Evolutionary conservation across 2,329 filamentous ascomycete genomes (phyloP).

Genomic region (Chrysoporthe cubensis): DNA sequence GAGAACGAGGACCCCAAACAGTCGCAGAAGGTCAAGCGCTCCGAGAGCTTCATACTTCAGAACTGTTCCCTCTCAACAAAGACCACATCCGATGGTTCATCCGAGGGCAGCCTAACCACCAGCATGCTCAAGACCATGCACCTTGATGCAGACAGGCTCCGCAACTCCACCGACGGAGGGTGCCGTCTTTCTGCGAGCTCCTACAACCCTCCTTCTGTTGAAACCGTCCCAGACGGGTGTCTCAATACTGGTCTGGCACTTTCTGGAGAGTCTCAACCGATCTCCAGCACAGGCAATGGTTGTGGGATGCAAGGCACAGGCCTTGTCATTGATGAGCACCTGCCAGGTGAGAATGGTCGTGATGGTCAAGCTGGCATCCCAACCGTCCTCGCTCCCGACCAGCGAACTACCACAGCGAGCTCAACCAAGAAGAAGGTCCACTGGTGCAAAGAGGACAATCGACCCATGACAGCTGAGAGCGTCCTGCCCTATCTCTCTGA

Average conservation of each 20-base stretch:
- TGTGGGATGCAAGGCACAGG: constrained; percentile 5
- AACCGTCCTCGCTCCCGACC: background rate
- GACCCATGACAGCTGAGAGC: constrained; percentile 10
- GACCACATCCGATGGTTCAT: constrained; percentile 21
- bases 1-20: constrained; percentile 21
- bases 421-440: constrained; percentile 21
- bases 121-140: constrained; percentile 12
- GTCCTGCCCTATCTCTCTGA: background rate
- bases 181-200: constrained; percentile 14
- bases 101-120: constrained; percentile 9
- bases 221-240: constrained; percentile 2
- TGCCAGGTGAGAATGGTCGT: background rate
- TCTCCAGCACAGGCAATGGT: background rate
- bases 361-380: background rate
- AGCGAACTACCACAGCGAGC: background rate
- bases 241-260: background rate
- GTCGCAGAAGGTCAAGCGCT: constrained; percentile 11
- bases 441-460: constrained; percentile 16
- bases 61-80: constrained; percentile 21
- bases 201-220: constrained; percentile 20
- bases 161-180: constrained; percentile 13
- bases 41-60: constrained; percentile 24
- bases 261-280: background rate
- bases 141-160: constrained; percentile 13
- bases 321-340: background rate